Percentiles rank a stretch among this genome's conserved stretches.
Evolutionary conservation across 2,329 filamentous ascomycete genomes (phyloP).

Genomic region (Orbilia brochopaga): DNA sequence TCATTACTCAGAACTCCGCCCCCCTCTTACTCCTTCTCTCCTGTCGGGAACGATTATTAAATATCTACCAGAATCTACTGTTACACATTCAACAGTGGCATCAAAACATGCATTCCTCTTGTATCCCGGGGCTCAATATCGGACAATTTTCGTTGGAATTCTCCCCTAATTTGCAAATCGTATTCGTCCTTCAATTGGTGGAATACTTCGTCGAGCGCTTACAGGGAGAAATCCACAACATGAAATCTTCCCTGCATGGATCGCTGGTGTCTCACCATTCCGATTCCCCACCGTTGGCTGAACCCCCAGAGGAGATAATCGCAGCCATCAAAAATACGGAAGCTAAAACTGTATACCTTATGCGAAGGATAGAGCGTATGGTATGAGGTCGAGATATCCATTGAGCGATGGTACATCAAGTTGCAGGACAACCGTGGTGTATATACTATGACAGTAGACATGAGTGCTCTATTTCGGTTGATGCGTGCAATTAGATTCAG

Average conservation of each 20-base stretch:
- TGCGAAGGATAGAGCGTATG: constrained; percentile 4
- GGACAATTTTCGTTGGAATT: constrained; percentile 1
- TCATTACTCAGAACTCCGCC: background rate
- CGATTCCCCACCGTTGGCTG: background rate
- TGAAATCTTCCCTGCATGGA: background rate
- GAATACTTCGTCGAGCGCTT: constrained; percentile 2
- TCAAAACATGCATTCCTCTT: background rate
- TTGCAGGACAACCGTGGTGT: no score
- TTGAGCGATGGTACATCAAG: no score
- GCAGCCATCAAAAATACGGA: background rate
- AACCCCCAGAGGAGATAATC: background rate
- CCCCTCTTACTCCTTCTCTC: constrained; percentile 8
- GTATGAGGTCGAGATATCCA: background rate
- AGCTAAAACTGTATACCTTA: background rate
- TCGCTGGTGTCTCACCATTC: background rate
- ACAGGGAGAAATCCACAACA: background rate
- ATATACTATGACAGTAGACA: no score
- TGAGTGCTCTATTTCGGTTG: no score
- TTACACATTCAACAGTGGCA: background rate
- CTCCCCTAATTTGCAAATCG: background rate
- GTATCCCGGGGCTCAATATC: constrained; percentile 1
- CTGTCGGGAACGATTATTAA: constrained; percentile 4
- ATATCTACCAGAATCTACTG: constrained; percentile 4
- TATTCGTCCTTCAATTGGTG: constrained; percentile 7
- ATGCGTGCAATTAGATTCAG: no score